phyloP scores from a whole-genome alignment of 139 green algal genomes.

The Chlorokybus atmophyticus region DNA sequence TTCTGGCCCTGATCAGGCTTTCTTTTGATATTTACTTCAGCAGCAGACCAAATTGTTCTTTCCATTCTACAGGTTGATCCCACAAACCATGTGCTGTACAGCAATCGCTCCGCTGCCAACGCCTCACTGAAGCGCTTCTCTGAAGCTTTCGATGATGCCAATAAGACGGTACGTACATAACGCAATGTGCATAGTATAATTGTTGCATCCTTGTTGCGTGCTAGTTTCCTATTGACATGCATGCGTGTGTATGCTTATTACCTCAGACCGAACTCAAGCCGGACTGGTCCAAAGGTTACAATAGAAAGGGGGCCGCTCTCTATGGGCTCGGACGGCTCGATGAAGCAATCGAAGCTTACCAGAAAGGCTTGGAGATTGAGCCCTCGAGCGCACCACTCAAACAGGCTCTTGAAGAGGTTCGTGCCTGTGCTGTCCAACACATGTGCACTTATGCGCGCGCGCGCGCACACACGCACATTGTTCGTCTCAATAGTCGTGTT shows the following conservation, averaged over 20 bases:
- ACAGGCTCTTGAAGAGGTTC: conserved; percentile 8
- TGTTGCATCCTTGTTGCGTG: no score
- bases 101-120: conserved; percentile 89
- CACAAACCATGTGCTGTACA: conserved; percentile 13
- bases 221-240: no score
- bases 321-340: conserved; percentile 37
- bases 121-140: conserved; percentile 90
- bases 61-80: not conserved
- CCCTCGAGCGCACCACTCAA: conserved; percentile 43
- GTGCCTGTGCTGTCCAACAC: conserved; percentile 4
- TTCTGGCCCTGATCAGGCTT: no score
- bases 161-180: no score
- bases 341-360: conserved; percentile 62
- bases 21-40: no score
- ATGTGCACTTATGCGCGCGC: not conserved
- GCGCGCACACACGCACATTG: conserved; percentile 9
- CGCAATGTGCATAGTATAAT: no score
- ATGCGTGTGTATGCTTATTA: no score
- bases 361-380: conserved; percentile 66
- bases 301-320: conserved; percentile 67
- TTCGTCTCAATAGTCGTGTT: conserved; percentile 4
- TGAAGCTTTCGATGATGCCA: conserved; percentile 81
- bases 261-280: no score
- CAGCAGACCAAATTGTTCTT: no score
- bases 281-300: conserved; percentile 83